A percentile compares a stretch with the other conserved stretches of the same genome.
Evolutionary conservation across 2,329 filamentous ascomycete species (phyloP).

Genomic region (Colletotrichum sp.): DNA sequence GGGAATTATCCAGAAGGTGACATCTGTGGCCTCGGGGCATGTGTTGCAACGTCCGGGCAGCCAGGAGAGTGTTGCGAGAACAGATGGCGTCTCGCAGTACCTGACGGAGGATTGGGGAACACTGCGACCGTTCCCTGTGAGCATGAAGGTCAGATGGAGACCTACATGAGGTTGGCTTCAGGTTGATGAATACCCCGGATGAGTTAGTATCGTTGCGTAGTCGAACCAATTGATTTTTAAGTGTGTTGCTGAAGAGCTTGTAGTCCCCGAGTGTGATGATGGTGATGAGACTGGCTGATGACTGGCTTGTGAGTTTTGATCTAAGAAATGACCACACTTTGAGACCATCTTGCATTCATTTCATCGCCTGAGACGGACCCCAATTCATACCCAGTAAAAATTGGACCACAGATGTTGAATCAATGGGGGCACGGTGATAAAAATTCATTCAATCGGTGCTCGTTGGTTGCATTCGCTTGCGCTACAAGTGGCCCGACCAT

Average conservation of each 20-base stretch:
- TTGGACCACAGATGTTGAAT: not conserved
- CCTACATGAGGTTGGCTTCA: not conserved
- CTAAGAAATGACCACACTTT: not conserved
- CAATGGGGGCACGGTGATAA: not conserved
- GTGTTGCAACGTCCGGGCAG: not conserved
- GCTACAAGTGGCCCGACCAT: not conserved
- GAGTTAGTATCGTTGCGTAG: not conserved
- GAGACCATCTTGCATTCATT: not conserved
- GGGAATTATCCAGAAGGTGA: constrained; percentile 71
- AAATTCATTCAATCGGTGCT: not conserved
- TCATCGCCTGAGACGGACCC: not conserved
- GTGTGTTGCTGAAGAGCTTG: not conserved
- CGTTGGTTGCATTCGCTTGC: not conserved
- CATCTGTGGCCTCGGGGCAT: constrained; percentile 8
- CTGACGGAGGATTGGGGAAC: constrained; percentile 69
- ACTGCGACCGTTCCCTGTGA: constrained; percentile 50
- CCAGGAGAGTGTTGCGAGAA: constrained; percentile 24
- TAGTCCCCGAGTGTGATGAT: not conserved
- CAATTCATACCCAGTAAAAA: not conserved
- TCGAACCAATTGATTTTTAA: not conserved
- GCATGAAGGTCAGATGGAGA: constrained; percentile 61
- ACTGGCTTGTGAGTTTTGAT: not conserved
- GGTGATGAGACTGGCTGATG: not conserved
- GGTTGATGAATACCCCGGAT: not conserved
- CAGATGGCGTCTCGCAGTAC: constrained; percentile 63